Evolutionary conservation across 2,329 filamentous ascomycete genomes (phyloP), one percentile per base, ranked within the genome.

Genomic region (Beauveria sp.): DNA sequence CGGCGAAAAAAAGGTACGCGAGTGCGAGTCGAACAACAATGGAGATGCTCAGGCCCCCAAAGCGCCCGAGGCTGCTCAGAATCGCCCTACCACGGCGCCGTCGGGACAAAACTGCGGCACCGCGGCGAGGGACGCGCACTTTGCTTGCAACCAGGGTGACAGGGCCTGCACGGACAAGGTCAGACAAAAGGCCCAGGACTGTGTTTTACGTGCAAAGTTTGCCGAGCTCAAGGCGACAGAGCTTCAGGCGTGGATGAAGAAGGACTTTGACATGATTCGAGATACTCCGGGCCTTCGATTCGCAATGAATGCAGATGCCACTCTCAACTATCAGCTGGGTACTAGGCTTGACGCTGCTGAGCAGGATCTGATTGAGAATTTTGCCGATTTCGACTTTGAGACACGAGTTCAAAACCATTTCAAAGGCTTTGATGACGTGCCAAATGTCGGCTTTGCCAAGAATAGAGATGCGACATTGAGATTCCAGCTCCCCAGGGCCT

Each of bases 1-100:
- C 3, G 65, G 62, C 20, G 62, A 63, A 30, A 48, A 26, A 22
- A 62, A 62, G 56, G 62, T 64, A 61, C 60, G 62, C 50, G 57
- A 63, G 34, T 55, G 53, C 22, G 40, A 26, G n/a, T 22, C 22
- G 22, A 34, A 14, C 30, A 5, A 34, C 10, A 34, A 34, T 12
- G 10, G 30, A 9, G 14, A 34, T 34, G 4, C 12, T 34, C 30
- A 12, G 30, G 3, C 16, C 5, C 10, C 44, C 44, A 47, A 47
- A 1, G n/a, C 16, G 16, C 16, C 41, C 8, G 40, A 41, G 20
- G 18, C 43, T 22, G n/a, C 18, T 5, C 18, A 22, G 43, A 46
- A 46, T 24, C 10, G 22, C 44, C 44, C 47, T 18, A n/a, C 30
- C 30, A 14, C 24, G 8, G 8, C 9, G 7, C 12, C 47, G 20